Evolutionary conservation across 2,329 filamentous ascomycete genomes (phyloP).

Genomic region (Alternaria arborescens): DNA sequence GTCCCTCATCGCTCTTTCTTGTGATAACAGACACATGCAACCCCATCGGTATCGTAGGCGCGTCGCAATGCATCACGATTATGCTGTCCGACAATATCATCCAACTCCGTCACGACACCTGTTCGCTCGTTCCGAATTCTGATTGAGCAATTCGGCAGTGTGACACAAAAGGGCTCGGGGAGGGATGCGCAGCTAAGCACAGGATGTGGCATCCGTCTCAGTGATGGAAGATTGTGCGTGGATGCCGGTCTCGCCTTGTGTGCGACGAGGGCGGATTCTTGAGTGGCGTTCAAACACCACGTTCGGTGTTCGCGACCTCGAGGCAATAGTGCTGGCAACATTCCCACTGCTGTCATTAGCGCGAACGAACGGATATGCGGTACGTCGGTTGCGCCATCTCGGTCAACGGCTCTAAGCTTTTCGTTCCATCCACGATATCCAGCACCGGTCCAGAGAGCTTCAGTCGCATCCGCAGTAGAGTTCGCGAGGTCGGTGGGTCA

Average conservation of each 20-base stretch:
- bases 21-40: neutral
- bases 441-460: neutral
- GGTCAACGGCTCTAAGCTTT: neutral
- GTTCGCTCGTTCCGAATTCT: neutral
- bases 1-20: neutral
- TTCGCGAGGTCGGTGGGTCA: conserved; percentile 4
- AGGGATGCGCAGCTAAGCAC: neutral
- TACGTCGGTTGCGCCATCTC: neutral
- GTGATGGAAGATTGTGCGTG: neutral
- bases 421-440: neutral
- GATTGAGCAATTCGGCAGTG: neutral
- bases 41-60: neutral
- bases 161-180: neutral
- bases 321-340: neutral
- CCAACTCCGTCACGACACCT: neutral
- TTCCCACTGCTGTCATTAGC: neutral
- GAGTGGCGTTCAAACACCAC: neutral
- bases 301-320: neutral
- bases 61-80: neutral
- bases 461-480: neutral
- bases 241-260: conserved; percentile 2
- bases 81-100: neutral
- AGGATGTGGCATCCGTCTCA: neutral
- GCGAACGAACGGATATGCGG: conserved; percentile 2
- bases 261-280: neutral